Evolutionary conservation across 768 basidiomycete species (phyloP), one percentile per base, ranked within the genome.

Genomic region (Leucogyrophana mollusca): DNA sequence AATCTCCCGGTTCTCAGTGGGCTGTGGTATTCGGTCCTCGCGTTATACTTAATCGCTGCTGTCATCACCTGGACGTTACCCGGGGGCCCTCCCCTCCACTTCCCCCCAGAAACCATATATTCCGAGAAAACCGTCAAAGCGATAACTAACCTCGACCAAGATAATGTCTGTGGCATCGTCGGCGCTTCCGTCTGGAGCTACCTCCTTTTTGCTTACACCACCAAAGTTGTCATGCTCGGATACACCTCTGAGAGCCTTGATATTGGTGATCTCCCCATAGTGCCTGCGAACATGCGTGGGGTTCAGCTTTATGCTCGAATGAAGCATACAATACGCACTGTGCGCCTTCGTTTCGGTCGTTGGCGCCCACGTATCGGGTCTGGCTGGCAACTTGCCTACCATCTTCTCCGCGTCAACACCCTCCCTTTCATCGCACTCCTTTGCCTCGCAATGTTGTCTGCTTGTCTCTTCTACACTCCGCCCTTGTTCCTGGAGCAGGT

Each of bases 121-220:
- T 80, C 86, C 0, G 75, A 83, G 40, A 90, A 90, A 65, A 79
- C 73, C 0, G 70, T 88, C 27, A 69, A 73, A 45, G 61, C 71
- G 3, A 73, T 76, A 33, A 86, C 85, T 5, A 87, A 83, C 47
- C 64, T 63, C n/a, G 77, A 78, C n/a, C 65, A 75, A 32, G 77
- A 85, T 50, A 95, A 94, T 56, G 89, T 94, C 14, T 83, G 80
- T 40, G 87, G 86, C 34, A 24, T 47, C 27, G 47, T 57, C 76
- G 84, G 74, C 46, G 73, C 81, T 18, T 68, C 71, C 2, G 65
- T 76, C 17, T 66, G 59, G 54, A 44, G 42, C 33, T 52, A 71
- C 41, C 65, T 96, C 4, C 66, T 93, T n/a, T 96, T 96, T 65
- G 82, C 82, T 13, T 94, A 92, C 62, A 90, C 87, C 30, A 94